Evolutionary conservation across 331 rosid species (phyloP), one percentile per base, ranked within the genome.

Genomic region (Pyrus hybrid): DNA sequence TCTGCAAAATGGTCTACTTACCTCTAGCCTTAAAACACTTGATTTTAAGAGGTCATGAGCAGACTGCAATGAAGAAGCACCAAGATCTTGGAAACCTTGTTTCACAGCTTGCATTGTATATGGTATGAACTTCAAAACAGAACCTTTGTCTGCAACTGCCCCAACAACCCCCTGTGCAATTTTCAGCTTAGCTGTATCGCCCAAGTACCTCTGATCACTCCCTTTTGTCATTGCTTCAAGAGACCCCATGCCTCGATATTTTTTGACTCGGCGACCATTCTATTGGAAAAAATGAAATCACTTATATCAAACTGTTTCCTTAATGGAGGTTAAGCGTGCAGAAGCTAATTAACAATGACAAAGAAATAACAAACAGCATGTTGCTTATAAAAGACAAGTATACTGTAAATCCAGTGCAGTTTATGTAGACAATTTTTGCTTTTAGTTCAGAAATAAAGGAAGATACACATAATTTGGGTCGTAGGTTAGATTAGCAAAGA

Each of bases 121-220:
- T 33, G 97, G 97, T 65, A 94, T 76, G 78, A 92, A 90, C 88
- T 90, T 89, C 86, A 94, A 77, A 33, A 92, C 90, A 67, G 99
- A 94, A 65, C 96, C 99, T 86, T 94, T 94, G 75, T 94, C 96
- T 72, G 91, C 92, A 76, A 94, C 97, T 23, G 93, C 91, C 79
- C 99, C 99, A 79, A 94, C 97, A 76, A 90, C 97, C 29, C 99
- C 97, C 61, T 94, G 99, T 68, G 99, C 97, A 80, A 94, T 90
- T 86, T 94, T 94, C 63, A 94, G 90, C 78, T 89, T 90, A 10
- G 91, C 91, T 20, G 87, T 89, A 51, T 94, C 97, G 9, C 97
- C 97, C 76, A 92, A 80, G 80, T 94, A 94, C 80, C 99, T 85
- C 13, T 83, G 86, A 76, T 94, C 99, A 58, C 99, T 94, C 12